A percentile compares a stretch with the other conserved stretches of the same genome.
These are phyloP conservation scores for Canna indica DNA, from an alignment of 176 grass and related monocot genomes.

Conservation along the genomic window DNA sequence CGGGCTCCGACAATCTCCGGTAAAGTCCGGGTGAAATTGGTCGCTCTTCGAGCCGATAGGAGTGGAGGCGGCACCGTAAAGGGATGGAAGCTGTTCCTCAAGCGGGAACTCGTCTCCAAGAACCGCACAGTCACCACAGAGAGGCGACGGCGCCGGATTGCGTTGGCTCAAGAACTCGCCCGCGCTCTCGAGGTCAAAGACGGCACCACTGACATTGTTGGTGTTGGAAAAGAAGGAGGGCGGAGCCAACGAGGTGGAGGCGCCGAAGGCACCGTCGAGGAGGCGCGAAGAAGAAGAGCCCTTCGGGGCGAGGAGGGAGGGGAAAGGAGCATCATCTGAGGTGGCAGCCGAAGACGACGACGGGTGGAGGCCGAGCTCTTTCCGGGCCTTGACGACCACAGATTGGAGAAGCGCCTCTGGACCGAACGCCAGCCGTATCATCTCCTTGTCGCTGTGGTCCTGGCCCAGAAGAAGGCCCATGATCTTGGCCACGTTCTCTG, in stretches of 20 bases:
- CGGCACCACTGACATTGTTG: constrained; percentile 2
- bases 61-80: constrained; percentile 3
- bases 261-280: constrained; percentile 1
- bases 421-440: constrained; percentile 72
- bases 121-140: constrained; percentile 36
- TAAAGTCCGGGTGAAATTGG: constrained; percentile 13
- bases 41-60: not conserved
- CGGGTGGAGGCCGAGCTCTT: constrained; percentile 29
- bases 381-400: constrained; percentile 36
- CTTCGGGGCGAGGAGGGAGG: constrained; percentile 3
- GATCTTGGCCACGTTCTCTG: constrained; percentile 59
- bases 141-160: constrained; percentile 23
- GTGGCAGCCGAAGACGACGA: constrained; percentile 1
- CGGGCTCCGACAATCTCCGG: constrained; percentile 32
- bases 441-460: constrained; percentile 59
- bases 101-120: constrained; percentile 48
- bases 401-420: constrained; percentile 58
- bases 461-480: constrained; percentile 60
- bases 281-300: constrained; percentile 3
- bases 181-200: constrained; percentile 9
- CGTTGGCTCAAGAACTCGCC: constrained; percentile 20
- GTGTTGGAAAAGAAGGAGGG: constrained; percentile 9
- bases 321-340: not conserved
- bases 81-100: constrained; percentile 29
- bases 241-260: constrained; percentile 20